Evolutionary conservation across 1,284 basidiomycete genomes (phyloP), one percentile per base, ranked within the genome.

Genomic region (Moniliella sp.): DNA sequence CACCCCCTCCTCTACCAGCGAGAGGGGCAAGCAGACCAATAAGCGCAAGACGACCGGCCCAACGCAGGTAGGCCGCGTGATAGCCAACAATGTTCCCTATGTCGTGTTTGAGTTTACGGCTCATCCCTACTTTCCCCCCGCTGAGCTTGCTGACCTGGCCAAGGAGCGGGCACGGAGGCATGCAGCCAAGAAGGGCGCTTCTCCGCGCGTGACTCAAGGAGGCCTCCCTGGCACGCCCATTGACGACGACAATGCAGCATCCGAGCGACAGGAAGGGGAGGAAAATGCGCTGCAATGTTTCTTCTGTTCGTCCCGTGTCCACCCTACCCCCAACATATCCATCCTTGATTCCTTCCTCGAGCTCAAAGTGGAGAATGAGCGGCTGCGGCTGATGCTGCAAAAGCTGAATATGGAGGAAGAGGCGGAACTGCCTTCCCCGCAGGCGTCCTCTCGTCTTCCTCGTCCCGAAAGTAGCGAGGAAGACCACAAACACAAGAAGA

Each of bases 281-380:
- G 21, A 13, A 10, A 25, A 32, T 10, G 23, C 15, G 12, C 15
- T 43, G 18, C 46, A 48, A 15, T 50, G 45, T 40, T 50, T 51
- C 36, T 53, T 53, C 33, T 50, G 48, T 33, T 47, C 48, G 4
- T 40, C 42, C 15, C 33, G 50, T 7, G 42, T 48, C 9, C 51
- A 50, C 21, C 50, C 50, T 9, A 43, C 44, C 36, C 49, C 51
- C 34, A 51, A 46, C 29, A 43, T 50, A 10, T 42, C 42, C 35
- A 50, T 53, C 45, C 40, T 53, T 15, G 53, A 56, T 30, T 47
- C 46, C 8, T 51, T 56, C 40, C 36, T 56, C 13, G 53, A 56
- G 31, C 39, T 56, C 36, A 52, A 50, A 40, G 34, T 56, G 12
- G 53, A 56, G 30, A 56, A 56, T 26, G 50, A 54, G 33, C 43